Percentiles rank a stretch among this genome's conserved stretches.
These are phyloP conservation scores for Withania somnifera DNA, from an alignment of 305 asterid species.

Conservation along the genomic window DNA sequence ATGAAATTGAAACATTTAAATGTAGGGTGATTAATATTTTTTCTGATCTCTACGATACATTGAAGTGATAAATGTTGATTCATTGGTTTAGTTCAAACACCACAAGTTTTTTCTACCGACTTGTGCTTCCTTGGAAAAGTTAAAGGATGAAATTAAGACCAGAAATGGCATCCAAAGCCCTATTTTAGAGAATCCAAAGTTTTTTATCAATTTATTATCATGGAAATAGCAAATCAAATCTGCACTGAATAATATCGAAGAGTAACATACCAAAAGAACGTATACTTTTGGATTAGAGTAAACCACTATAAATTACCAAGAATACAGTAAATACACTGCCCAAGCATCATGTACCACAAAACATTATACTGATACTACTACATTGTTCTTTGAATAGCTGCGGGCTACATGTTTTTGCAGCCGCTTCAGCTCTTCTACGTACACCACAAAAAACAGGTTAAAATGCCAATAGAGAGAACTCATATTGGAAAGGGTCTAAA, in stretches of 20 bases:
- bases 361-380: not conserved
- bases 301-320: not conserved
- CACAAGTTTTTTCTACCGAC: not conserved
- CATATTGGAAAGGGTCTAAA: not conserved
- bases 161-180: not conserved
- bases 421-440: slow-evolving; percentile 21
- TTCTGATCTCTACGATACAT: not conserved
- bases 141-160: not conserved
- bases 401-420: slow-evolving; percentile 34
- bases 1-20: too few species aligned
- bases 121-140: not conserved
- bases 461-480: not conserved
- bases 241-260: not conserved
- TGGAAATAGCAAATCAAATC: not conserved
- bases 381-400: slow-evolving; percentile 12
- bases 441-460: not conserved
- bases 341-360: not conserved
- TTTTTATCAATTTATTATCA: not conserved
- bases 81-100: not conserved
- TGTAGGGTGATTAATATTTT: too few species aligned
- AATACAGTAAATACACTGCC: not conserved
- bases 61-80: not conserved
- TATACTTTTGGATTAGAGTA: not conserved
- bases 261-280: not conserved
- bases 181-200: not conserved